Conservation (phyloP, 2,329 filamentous ascomycete species). For the Madurella mycetomatis region DNA sequence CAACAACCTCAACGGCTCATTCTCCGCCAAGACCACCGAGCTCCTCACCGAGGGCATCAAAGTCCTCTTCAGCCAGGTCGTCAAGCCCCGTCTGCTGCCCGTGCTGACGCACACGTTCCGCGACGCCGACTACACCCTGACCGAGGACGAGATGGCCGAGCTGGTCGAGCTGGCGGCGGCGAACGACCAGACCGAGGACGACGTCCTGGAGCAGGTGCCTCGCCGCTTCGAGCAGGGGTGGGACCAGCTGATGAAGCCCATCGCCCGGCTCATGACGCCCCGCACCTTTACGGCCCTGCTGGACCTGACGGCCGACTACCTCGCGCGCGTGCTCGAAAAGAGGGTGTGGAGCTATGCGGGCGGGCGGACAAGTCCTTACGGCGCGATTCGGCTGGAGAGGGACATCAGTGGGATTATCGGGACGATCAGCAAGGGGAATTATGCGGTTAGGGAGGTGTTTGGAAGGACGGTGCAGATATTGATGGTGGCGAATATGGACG, state of each 20-base stretch:
- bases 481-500: conserved; percentile 89
- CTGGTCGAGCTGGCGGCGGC: conserved; percentile 51
- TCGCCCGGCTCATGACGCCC: conserved; percentile 77
- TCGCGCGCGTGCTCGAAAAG: conserved; percentile 80
- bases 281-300: conserved; percentile 73
- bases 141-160: conserved; percentile 57
- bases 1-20: conserved; percentile 63
- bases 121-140: conserved; percentile 78
- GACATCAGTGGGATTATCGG: conserved; percentile 74
- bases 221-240: conserved; percentile 80
- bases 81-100: conserved; percentile 78
- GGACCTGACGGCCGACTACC: conserved; percentile 66
- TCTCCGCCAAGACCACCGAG: conserved; percentile 73
- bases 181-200: conserved; percentile 50
- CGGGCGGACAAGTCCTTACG: conserved; percentile 73
- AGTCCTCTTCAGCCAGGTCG: conserved; percentile 81
- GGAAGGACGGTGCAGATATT: conserved; percentile 72
- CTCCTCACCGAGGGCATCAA: conserved; percentile 78
- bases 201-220: conserved; percentile 63
- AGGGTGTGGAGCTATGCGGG: conserved; percentile 71
- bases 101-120: conserved; percentile 86
- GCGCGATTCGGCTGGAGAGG: conserved; percentile 76
- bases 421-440: conserved; percentile 65
- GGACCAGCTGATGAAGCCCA: conserved; percentile 78
- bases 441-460: conserved; percentile 74